These are phyloP conservation scores for Aspergillus persii DNA, from an alignment of 2,329 filamentous ascomycete species.

Conservation along the genomic window DNA sequence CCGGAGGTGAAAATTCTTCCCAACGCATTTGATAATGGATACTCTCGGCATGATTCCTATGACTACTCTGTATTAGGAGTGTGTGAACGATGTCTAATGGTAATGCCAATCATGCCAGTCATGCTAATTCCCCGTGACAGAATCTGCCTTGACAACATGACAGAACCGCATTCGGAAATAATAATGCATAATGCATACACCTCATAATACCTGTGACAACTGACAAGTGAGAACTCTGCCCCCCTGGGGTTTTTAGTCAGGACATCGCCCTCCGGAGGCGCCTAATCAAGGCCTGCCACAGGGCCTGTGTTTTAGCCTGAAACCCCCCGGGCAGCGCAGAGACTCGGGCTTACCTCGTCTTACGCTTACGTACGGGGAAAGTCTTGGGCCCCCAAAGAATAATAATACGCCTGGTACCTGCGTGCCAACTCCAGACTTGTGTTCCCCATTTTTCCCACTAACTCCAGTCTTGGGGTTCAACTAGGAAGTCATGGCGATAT, in stretches of 20 bases:
- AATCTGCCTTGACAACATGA: background rate
- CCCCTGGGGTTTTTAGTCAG: too few species aligned
- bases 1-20: background rate
- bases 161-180: too few species aligned
- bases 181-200: too few species aligned
- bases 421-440: constrained; percentile 14
- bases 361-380: constrained; percentile 10
- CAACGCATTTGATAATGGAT: background rate
- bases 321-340: background rate
- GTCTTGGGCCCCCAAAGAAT: too few species aligned
- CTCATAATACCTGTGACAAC: background rate
- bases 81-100: background rate
- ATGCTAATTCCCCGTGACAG: background rate
- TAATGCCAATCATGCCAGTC: background rate
- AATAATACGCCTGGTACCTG: constrained; percentile 15
- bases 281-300: background rate
- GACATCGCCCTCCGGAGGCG: background rate
- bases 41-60: background rate
- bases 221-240: too few species aligned
- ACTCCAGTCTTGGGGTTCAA: constrained; percentile 8
- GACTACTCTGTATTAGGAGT: background rate
- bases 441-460: constrained; percentile 16
- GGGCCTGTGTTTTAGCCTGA: constrained; percentile 1
- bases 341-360: background rate
- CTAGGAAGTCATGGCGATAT: constrained; percentile 8